phyloP scores from a whole-genome alignment of 2,329 filamentous ascomycete species.

The Arthrocladium fulminans region DNA sequence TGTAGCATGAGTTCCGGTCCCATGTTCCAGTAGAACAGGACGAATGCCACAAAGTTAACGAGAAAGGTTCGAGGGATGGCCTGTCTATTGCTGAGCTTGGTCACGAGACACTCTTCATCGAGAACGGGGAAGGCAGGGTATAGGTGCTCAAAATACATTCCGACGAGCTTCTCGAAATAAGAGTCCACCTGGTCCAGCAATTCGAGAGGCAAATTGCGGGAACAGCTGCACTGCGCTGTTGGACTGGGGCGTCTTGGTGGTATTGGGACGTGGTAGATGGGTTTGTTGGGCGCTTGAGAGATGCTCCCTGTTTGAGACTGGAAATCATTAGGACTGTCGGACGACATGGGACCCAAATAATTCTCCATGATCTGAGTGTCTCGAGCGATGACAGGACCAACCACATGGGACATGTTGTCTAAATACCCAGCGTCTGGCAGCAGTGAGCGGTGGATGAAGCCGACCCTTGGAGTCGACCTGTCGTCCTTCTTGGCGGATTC shows the following conservation, averaged over 20 bases:
- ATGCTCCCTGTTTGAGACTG: slow-evolving; percentile 23
- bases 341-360: slow-evolving; percentile 42
- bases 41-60: slow-evolving; percentile 50
- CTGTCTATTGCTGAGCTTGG: slow-evolving; percentile 42
- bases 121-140: slow-evolving; percentile 55
- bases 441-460: slow-evolving; percentile 20
- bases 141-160: slow-evolving; percentile 46
- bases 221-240: slow-evolving; percentile 34
- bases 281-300: slow-evolving; percentile 26
- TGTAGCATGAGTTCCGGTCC: slow-evolving; percentile 37
- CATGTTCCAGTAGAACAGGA: slow-evolving; percentile 50
- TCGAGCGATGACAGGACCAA: slow-evolving; percentile 51
- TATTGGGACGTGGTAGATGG: slow-evolving; percentile 35
- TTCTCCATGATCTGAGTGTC: slow-evolving; percentile 55
- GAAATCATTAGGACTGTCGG: slow-evolving; percentile 21
- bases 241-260: slow-evolving; percentile 28
- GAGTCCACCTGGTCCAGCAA: slow-evolving; percentile 51
- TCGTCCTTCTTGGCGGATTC: slow-evolving; percentile 32
- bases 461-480: slow-evolving; percentile 18
- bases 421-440: slow-evolving; percentile 13
- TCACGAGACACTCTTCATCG: slow-evolving; percentile 46
- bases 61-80: slow-evolving; percentile 47
- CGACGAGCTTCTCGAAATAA: slow-evolving; percentile 43
- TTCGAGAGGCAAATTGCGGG: slow-evolving; percentile 47
- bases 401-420: slow-evolving; percentile 39